A percentile compares a stretch with the other conserved stretches of the same genome.
phyloP scores from a whole-genome alignment of 1,284 basidiomycete genomes.

The Ustilago crameri region DNA sequence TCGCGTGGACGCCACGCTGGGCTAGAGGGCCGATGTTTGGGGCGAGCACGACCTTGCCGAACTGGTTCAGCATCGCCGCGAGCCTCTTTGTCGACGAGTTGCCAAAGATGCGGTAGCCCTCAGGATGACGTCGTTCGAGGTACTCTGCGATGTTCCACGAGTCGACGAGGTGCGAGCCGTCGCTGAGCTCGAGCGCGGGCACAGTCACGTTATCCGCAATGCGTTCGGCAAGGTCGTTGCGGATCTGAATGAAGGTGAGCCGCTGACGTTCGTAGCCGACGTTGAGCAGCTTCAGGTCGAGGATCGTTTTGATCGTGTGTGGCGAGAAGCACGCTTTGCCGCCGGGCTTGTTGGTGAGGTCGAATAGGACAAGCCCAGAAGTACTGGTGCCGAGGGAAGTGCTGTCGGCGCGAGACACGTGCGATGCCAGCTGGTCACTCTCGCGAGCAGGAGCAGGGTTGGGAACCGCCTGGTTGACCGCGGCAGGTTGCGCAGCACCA shows the following conservation, averaged over 20 bases:
- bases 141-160: constrained; percentile 58
- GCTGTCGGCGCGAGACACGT: constrained; percentile 20
- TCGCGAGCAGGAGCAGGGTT: constrained; percentile 25
- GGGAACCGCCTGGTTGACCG: constrained; percentile 20
- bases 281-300: constrained; percentile 55
- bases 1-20: constrained; percentile 30
- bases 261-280: constrained; percentile 58
- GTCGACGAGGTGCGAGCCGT: constrained; percentile 56
- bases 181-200: constrained; percentile 49
- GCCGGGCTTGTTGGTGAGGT: constrained; percentile 46
- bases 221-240: constrained; percentile 46
- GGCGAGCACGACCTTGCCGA: constrained; percentile 43
- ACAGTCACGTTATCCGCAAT: constrained; percentile 56
- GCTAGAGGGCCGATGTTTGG: constrained; percentile 43
- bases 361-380: constrained; percentile 53
- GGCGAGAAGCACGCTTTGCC: constrained; percentile 40
- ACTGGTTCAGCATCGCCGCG: constrained; percentile 50
- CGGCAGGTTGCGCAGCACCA: not conserved
- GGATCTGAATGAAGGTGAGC: constrained; percentile 55
- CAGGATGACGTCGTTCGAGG: constrained; percentile 40
- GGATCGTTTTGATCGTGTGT: constrained; percentile 56
- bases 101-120: constrained; percentile 44
- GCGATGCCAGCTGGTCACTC: constrained; percentile 8
- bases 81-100: constrained; percentile 36
- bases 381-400: constrained; percentile 31